Evolutionary conservation across 2,329 filamentous ascomycete species (phyloP), one percentile per base, ranked within the genome.

Genomic region (Drechmeria coniospora): DNA sequence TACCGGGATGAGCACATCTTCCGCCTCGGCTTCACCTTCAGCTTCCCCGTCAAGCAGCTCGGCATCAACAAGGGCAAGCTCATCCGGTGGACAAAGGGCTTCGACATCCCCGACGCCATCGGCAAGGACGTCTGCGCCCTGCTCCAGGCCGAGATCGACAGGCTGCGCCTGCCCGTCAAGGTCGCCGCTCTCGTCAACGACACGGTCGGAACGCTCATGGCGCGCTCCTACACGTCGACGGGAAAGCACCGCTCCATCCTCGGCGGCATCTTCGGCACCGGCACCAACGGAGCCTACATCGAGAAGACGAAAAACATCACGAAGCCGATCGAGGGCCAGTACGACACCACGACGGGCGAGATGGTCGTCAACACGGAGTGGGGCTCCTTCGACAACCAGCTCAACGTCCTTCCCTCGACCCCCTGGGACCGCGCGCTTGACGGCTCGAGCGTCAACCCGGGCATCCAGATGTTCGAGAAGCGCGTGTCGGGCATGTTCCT

Each of bases 311-410:
- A 67, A 42, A 86, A 83, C 40, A 71, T 95, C 45, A 83, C 74
- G 47, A 98, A 95, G 61, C 59, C 69, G 11, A 59, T 79, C 31
- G 58, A 63, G 34, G 74, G 74, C 37, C 63, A 77, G 4, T 90
- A 79, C 41, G 83, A 94, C 53, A 63, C 63, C 26, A 74, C 73
- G 7, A 92, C 86, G 0, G 84, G 86, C 28, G 74, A 92, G 42
- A 98, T 98, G 90, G 83, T 98, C 32, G 70, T 98, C 57, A 98
- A 98, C 58, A 87, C 81, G 1, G 90, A 98, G 58, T 98, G 90
- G 90, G 90, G 90, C 36, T 92, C 83, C 32, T 98, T 98, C 46
- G 90, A 98, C 57, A 95, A 95, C 57, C 71, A 79, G 42, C 72
- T 95, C 38, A 81, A 77, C 41, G 79, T 92, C 13, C 65, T 98